Conservation (phyloP, 2,329 filamentous ascomycete genomes). For the Leptographium radiaticola region DNA sequence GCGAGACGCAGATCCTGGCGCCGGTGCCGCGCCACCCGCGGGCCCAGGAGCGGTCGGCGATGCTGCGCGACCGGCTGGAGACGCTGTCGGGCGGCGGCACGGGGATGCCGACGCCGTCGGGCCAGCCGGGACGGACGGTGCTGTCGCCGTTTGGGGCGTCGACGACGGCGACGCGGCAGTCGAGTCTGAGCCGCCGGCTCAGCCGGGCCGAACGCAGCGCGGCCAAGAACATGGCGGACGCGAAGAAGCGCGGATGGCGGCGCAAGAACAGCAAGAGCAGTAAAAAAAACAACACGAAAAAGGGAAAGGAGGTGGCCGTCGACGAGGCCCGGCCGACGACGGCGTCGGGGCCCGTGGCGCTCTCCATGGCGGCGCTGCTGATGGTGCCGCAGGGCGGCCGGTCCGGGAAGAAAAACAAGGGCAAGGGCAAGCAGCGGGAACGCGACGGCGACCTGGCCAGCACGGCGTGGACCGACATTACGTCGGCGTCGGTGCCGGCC, state of each 20-base stretch:
- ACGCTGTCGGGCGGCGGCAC: slow-evolving; percentile 34
- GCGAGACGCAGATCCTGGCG: slow-evolving; percentile 35
- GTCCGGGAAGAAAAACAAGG: not conserved
- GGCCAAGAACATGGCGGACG: slow-evolving; percentile 49
- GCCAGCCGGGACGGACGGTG: slow-evolving; percentile 12
- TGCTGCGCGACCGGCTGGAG: slow-evolving; percentile 36
- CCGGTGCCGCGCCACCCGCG: slow-evolving; percentile 40
- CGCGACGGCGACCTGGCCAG: slow-evolving; percentile 10
- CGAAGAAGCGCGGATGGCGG: slow-evolving; percentile 41
- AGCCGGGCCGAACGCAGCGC: slow-evolving; percentile 48
- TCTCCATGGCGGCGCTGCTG: not conserved
- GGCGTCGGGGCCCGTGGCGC: not conserved
- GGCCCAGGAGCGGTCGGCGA: slow-evolving; percentile 19
- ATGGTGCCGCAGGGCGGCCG: not conserved
- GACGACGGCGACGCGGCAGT: slow-evolving; percentile 21
- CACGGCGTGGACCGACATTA: slow-evolving; percentile 33
- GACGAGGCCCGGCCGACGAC: no score
- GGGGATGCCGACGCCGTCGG: no score
- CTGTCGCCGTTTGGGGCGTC: not conserved
- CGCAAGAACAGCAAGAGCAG: slow-evolving; percentile 25
- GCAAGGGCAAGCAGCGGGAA: not conserved
- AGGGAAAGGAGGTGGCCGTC: slow-evolving; percentile 19
- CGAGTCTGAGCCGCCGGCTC: slow-evolving; percentile 31
- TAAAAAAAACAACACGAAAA: no score
- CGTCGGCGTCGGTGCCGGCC: not conserved